Evolutionary conservation across 2,329 filamentous ascomycete species (phyloP), one percentile per base, ranked within the genome.

Genomic region (Fusarium pseudoanthophilum): DNA sequence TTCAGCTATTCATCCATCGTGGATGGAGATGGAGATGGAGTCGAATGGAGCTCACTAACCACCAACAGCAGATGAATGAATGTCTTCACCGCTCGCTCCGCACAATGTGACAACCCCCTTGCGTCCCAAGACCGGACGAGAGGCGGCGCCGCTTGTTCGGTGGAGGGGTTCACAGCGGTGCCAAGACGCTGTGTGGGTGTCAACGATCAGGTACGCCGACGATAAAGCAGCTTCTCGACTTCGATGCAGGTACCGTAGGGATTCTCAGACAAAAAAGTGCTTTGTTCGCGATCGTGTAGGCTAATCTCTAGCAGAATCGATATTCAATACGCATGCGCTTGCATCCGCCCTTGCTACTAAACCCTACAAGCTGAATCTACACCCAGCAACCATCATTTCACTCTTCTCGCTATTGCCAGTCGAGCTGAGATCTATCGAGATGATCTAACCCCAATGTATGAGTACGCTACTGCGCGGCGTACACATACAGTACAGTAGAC

Each of bases 31-130:
- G 21, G 20, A 18, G 46, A 49, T 24, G 28, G 26, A 68, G 53
- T 56, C 40, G 42, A 63, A 28, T 56, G n/a, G 30, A 57, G 32
- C 30, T 26, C 26, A 48, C 57, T 34, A 48, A 40, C 26, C 26
- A 55, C 65, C 64, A 68, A 63, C 64, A 53, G 40, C 16, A 43
- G 34, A 62, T 61, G 28, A 42, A 30, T 59, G 40, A 53, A 65
- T 58, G 58, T 71, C 67, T 73, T 73, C 67, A 73, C 70, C 71
- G 71, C 65, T 62, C 42, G 58, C 62, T 56, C 67, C 62, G 28
- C 56, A 56, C 32, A 39, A 67, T 71, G 46, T 71, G 40, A 63
- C 51, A 52, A 43, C 58, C 73, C 71, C 71, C 71, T 74, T 74
- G 71, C 71, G n/a, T 73, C 53, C 37, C 39, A 59, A 58, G 51